phyloP scores from a whole-genome alignment of 805 yeast genomes.

The Ogataea populi-albae region DNA sequence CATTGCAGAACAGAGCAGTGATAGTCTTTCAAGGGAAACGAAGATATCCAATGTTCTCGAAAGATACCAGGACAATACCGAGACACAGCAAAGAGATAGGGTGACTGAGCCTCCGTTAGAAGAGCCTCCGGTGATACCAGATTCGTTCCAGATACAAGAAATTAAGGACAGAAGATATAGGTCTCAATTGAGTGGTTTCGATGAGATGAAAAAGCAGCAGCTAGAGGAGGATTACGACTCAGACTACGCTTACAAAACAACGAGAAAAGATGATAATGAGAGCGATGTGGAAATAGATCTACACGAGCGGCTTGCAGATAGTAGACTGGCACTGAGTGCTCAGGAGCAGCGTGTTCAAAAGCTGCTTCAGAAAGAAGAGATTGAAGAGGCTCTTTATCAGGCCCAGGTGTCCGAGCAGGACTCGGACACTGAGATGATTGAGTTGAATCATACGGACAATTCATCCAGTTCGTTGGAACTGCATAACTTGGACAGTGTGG shows the following conservation, averaged over 20 bases:
- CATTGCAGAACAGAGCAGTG: too few relatives aligned
- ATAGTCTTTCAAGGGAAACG: too few relatives aligned
- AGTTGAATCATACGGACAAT: too few relatives aligned
- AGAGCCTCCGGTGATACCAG: slow-evolving; percentile 15
- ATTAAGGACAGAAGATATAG: slow-evolving; percentile 22
- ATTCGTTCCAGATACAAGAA: slow-evolving; percentile 17
- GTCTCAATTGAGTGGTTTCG: slow-evolving; percentile 9
- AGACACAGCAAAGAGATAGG: too few relatives aligned
- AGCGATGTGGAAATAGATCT: slow-evolving; percentile 20
- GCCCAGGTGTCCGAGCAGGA: slow-evolving; percentile 22
- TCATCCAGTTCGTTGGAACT: too few relatives aligned
- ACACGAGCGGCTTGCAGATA: slow-evolving; percentile 25
- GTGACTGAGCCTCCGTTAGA: slow-evolving; percentile 2
- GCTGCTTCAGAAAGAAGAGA: slow-evolving; percentile 28
- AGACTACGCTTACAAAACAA: slow-evolving; percentile 13
- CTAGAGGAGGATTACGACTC: slow-evolving; percentile 22
- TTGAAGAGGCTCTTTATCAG: slow-evolving; percentile 35
- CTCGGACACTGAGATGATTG: slow-evolving; percentile 14
- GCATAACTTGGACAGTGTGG: too few relatives aligned
- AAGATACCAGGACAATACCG: too few relatives aligned
- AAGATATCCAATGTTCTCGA: too few relatives aligned
- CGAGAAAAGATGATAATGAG: slow-evolving; percentile 7
- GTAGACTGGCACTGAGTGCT: slow-evolving; percentile 29
- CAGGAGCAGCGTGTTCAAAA: slow-evolving; percentile 28
- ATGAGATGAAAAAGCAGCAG: slow-evolving; percentile 17